Percentiles rank a stretch among this genome's conserved stretches.
These are phyloP conservation scores for Pseudogymnoascus sp. DNA, from an alignment of 2,329 filamentous ascomycete species.

Conservation along the genomic window DNA sequence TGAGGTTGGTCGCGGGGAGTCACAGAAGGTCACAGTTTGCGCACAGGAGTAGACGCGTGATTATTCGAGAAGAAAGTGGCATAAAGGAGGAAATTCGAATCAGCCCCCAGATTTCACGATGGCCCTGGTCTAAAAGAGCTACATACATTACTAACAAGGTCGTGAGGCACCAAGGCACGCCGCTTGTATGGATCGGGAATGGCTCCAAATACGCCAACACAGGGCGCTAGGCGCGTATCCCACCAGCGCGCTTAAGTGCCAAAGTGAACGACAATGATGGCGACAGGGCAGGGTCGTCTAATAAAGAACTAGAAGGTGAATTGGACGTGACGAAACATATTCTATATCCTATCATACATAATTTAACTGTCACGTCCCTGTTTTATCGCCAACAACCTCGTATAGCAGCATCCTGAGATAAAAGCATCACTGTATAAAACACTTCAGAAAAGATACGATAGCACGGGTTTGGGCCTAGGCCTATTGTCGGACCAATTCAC, in stretches of 20 bases:
- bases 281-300: background rate
- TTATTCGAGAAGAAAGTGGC: background rate
- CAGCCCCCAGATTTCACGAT: background rate
- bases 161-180: background rate
- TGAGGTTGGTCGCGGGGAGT: background rate
- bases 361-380: background rate
- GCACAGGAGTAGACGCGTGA: background rate
- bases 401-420: background rate
- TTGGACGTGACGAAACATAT: conserved; percentile 5
- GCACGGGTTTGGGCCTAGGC: background rate
- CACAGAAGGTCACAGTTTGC: background rate
- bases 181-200: conserved; percentile 3
- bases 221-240: conserved; percentile 5
- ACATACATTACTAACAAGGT: conserved; percentile 1
- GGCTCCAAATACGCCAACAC: background rate
- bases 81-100: background rate
- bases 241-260: conserved; percentile 6
- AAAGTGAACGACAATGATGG: conserved; percentile 7
- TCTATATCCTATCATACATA: conserved; percentile 4
- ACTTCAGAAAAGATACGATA: background rate
- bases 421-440: background rate
- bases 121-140: background rate
- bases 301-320: conserved; percentile 2
- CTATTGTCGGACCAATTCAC: background rate
- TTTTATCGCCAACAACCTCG: background rate